These are phyloP conservation scores for Rhytidhysteron rufulum DNA, from an alignment of 2,329 filamentous ascomycete species.

Conservation along the genomic window DNA sequence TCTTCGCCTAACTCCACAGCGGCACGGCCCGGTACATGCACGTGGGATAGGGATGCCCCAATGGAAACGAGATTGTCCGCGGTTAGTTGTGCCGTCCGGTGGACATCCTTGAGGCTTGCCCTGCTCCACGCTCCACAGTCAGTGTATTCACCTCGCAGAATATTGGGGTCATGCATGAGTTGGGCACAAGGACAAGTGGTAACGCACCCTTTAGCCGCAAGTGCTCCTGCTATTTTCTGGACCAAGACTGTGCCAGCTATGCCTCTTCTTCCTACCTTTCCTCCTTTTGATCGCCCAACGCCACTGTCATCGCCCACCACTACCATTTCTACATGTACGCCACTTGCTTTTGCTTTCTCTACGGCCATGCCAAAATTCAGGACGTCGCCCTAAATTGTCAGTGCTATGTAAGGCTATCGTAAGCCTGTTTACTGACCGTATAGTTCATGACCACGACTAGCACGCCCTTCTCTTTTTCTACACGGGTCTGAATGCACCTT, in stretches of 20 bases:
- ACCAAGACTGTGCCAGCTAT: conserved; percentile 90
- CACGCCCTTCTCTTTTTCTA: conserved; percentile 69
- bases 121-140: conserved; percentile 17
- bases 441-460: conserved; percentile 96
- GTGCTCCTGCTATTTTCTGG: conserved; percentile 82
- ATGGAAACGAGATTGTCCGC: conserved; percentile 79
- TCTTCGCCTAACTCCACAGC: conserved; percentile 51
- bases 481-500: conserved; percentile 67
- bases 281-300: conserved; percentile 73
- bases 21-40: conserved; percentile 83
- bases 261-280: conserved; percentile 88
- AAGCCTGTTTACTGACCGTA: conserved; percentile 47
- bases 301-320: conserved; percentile 91
- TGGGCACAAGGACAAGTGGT: too few species aligned
- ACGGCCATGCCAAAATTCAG: conserved; percentile 92
- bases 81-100: conserved; percentile 65
- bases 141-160: not conserved
- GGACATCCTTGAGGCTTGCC: conserved; percentile 63
- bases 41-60: conserved; percentile 80
- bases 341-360: conserved; percentile 82
- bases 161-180: not conserved
- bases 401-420: not conserved
- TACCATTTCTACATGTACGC: conserved; percentile 78
- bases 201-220: conserved; percentile 66
- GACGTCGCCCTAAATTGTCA: conserved; percentile 44